phyloP scores from a whole-genome alignment of 768 basidiomycete genomes.

The Pulveroboletus sp. region DNA sequence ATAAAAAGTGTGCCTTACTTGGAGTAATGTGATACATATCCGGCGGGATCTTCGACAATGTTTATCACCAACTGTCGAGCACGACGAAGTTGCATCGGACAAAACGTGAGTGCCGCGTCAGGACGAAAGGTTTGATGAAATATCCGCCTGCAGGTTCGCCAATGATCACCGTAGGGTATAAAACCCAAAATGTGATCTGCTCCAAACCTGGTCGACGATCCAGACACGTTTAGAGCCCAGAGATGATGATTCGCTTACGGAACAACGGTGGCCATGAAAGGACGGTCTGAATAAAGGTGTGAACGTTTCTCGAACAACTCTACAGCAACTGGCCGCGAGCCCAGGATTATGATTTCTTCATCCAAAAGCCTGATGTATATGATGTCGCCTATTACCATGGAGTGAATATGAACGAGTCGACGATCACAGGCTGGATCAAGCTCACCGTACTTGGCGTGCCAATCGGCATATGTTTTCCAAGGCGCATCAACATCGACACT shows the following conservation, averaged over 20 bases:
- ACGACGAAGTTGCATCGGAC: constrained; percentile 4
- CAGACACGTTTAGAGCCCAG: too few relatives aligned
- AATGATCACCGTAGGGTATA: constrained; percentile 6
- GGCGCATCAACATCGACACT: constrained; percentile 1
- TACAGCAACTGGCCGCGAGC: too few relatives aligned
- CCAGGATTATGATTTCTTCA: too few relatives aligned
- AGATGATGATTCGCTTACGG: too few relatives aligned
- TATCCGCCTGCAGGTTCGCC: constrained; percentile 7
- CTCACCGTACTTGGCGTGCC: constrained; percentile 7
- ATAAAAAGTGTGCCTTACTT: too few relatives aligned
- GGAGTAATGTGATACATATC: background rate
- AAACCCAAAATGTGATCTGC: constrained; percentile 2
- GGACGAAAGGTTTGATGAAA: constrained; percentile 12
- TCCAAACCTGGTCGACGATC: constrained; percentile 6
- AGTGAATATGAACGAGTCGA: too few relatives aligned
- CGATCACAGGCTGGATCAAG: background rate
- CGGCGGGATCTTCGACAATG: background rate
- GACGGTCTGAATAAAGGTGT: too few relatives aligned
- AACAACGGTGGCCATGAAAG: too few relatives aligned
- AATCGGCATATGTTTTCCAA: constrained; percentile 8
- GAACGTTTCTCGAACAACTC: background rate
- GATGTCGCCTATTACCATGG: too few relatives aligned
- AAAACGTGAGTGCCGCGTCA: background rate
- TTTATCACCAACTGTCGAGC: constrained; percentile 3
- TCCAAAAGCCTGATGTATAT: too few relatives aligned